These are phyloP conservation scores for Pythium aquatile DNA, from an alignment of 352 stramenopile genomes.

Conservation along the genomic window DNA sequence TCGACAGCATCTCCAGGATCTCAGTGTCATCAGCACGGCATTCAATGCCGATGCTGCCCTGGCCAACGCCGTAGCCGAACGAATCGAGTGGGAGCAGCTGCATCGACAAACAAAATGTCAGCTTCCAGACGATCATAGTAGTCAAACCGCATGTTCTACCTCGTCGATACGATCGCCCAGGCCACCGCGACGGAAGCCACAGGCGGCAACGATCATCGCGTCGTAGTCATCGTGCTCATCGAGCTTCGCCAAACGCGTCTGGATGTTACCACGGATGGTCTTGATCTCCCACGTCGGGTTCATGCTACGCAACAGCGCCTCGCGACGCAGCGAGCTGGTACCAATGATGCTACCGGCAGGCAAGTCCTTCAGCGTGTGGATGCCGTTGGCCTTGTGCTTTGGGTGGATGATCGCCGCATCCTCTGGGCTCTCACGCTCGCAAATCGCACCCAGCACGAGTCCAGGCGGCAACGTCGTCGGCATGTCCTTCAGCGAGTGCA, in stretches of 20 bases:
- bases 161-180: constrained; percentile 74
- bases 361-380: constrained; percentile 52
- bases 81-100: constrained; percentile 59
- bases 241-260: constrained; percentile 83
- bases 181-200: constrained; percentile 74
- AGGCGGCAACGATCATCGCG: constrained; percentile 84
- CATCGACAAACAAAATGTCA: background rate
- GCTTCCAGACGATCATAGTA: background rate
- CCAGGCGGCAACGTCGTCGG: constrained; percentile 74
- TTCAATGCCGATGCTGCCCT: constrained; percentile 87
- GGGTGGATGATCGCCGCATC: constrained; percentile 83
- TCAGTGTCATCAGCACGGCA: constrained; percentile 67
- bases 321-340: constrained; percentile 80
- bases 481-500: constrained; percentile 91
- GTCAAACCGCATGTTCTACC: constrained; percentile 16
- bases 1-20: constrained; percentile 75
- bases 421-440: constrained; percentile 78
- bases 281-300: constrained; percentile 81
- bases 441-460: constrained; percentile 80
- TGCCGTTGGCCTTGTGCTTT: constrained; percentile 73
- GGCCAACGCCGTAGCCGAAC: constrained; percentile 82
- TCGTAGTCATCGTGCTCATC: constrained; percentile 84
- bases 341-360: constrained; percentile 72
- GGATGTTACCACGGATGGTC: constrained; percentile 86
- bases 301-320: constrained; percentile 65